Percentiles rank a stretch among this genome's conserved stretches.
These are phyloP conservation scores for Pisolithus marmoratus DNA, from an alignment of 768 basidiomycete genomes.

Conservation along the genomic window DNA sequence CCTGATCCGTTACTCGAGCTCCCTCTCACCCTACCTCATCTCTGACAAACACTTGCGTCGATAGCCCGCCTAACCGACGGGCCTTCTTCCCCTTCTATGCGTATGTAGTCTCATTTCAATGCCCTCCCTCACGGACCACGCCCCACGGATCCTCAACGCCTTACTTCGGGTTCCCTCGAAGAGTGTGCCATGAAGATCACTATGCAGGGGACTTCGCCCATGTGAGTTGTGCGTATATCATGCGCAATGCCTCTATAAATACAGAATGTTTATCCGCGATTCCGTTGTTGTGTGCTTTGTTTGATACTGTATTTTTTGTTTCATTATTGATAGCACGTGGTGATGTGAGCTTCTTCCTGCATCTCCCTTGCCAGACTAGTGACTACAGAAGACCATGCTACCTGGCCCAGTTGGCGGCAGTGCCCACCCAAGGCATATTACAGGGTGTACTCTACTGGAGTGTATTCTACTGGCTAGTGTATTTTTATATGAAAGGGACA, in stretches of 20 bases:
- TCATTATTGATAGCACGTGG: too few relatives aligned
- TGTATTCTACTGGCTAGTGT: too few relatives aligned
- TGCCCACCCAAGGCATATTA: too few relatives aligned
- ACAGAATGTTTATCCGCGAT: background rate
- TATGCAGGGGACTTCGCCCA: slow-evolving; percentile 80
- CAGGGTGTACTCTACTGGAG: too few relatives aligned
- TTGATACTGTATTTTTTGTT: too few relatives aligned
- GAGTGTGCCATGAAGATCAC: slow-evolving; percentile 58
- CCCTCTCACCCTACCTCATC: background rate
- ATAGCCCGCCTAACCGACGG: slow-evolving; percentile 8
- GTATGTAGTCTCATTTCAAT: slow-evolving; percentile 76
- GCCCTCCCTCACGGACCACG: slow-evolving; percentile 67
- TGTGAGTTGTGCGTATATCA: slow-evolving; percentile 31
- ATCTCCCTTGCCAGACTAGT: too few relatives aligned
- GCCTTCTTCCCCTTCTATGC: slow-evolving; percentile 46
- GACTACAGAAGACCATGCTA: too few relatives aligned
- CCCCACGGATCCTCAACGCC: slow-evolving; percentile 56
- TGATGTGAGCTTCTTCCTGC: too few relatives aligned
- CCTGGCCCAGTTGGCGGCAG: too few relatives aligned
- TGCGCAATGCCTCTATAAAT: too few relatives aligned
- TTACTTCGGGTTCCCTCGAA: slow-evolving; percentile 42
- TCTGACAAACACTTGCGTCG: background rate
- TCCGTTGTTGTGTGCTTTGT: background rate
- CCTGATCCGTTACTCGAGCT: slow-evolving; percentile 14
- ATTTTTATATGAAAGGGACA: too few relatives aligned